Conservation (phyloP, 2,329 filamentous ascomycete species). For the Teratosphaeria zuluensis region DNA sequence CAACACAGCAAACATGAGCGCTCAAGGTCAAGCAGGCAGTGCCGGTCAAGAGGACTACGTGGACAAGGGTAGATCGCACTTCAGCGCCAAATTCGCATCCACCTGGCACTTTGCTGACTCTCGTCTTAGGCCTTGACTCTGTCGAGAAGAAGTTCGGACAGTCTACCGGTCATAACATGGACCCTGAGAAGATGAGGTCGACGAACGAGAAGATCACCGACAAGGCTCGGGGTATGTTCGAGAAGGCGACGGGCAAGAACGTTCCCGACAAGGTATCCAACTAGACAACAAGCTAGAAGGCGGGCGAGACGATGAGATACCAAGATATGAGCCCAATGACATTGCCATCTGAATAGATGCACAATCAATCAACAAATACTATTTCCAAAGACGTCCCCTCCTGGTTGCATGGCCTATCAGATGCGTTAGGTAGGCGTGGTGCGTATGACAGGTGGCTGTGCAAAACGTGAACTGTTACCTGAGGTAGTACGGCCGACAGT, state of each 20-base stretch:
- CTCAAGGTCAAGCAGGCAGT: not conserved
- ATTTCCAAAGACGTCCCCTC: no score
- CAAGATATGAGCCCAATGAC: not conserved
- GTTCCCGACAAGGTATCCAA: slow-evolving; percentile 15
- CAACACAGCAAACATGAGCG: not conserved
- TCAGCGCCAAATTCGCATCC: no score
- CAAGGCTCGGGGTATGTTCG: slow-evolving; percentile 20
- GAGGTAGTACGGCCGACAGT: no score
- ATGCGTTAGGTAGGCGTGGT: no score
- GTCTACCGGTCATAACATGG: slow-evolving; percentile 12
- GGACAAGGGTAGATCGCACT: not conserved
- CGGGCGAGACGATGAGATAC: not conserved
- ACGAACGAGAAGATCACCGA: slow-evolving; percentile 27
- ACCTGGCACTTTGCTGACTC: not conserved
- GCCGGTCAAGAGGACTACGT: not conserved
- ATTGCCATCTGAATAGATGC: not conserved
- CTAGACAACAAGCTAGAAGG: not conserved
- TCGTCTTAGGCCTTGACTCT: slow-evolving; percentile 10
- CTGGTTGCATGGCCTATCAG: no score
- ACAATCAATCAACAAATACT: not conserved
- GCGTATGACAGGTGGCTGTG: no score
- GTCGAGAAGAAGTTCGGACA: slow-evolving; percentile 15
- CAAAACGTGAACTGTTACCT: no score
- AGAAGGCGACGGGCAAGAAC: slow-evolving; percentile 25
- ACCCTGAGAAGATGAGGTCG: slow-evolving; percentile 17